phyloP scores from a whole-genome alignment of 768 basidiomycete genomes.

The Lentinula sp. region DNA sequence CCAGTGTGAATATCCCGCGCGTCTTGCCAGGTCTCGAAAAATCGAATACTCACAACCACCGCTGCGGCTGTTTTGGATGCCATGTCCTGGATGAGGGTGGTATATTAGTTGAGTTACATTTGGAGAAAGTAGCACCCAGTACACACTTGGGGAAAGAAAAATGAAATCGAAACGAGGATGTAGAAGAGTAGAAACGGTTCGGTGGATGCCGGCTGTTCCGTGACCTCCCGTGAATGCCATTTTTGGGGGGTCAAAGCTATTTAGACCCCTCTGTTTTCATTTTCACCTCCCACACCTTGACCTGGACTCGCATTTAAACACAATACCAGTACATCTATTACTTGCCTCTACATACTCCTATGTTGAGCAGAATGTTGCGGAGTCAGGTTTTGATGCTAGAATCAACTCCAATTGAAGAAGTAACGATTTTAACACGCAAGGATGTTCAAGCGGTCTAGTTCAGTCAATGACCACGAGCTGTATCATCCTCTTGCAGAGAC shows the following conservation, averaged over 20 bases:
- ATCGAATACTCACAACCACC: slow-evolving; percentile 32
- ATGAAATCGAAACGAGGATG: background rate
- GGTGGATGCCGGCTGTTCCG: background rate
- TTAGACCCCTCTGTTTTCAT: no score
- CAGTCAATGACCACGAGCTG: no score
- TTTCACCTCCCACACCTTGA: no score
- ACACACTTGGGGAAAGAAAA: background rate
- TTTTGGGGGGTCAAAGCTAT: background rate
- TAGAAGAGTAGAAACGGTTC: background rate
- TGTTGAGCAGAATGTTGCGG: no score
- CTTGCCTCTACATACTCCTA: no score
- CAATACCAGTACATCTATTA: no score
- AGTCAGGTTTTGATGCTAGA: no score
- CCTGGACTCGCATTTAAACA: no score
- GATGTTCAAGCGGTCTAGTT: no score
- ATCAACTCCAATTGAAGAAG: no score
- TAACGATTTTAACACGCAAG: no score
- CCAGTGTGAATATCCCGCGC: slow-evolving; percentile 6
- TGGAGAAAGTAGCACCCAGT: background rate
- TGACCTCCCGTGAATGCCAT: background rate
- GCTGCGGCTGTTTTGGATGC: slow-evolving; percentile 48
- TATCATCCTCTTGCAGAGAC: no score
- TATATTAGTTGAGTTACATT: background rate
- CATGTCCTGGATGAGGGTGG: slow-evolving; percentile 21
- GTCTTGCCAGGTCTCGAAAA: background rate